Evolutionary conservation across 2,329 filamentous ascomycete genomes (phyloP).

Genomic region (Pestalotiopsis sp.): DNA sequence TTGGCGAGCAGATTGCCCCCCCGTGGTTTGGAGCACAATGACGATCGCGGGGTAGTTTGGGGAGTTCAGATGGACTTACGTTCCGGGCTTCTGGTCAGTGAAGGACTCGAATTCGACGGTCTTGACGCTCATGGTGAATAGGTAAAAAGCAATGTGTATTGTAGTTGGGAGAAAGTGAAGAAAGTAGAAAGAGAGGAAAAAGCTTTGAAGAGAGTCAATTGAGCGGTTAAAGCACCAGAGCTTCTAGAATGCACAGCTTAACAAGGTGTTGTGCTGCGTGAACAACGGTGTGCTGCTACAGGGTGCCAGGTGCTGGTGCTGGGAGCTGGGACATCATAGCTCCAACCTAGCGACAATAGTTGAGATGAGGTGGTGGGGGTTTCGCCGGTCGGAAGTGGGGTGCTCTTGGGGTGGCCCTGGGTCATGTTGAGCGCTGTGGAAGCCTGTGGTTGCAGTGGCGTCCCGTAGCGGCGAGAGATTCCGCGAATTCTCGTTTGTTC

Average conservation of each 20-base stretch:
- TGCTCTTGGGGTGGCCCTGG: not conserved
- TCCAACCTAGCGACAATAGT: slow-evolving; percentile 3
- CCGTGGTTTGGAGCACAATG: slow-evolving; percentile 9
- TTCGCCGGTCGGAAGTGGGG: not conserved
- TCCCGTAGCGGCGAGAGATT: slow-evolving; percentile 9
- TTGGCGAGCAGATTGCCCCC: not conserved
- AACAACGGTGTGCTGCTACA: not conserved
- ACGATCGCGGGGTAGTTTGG: slow-evolving; percentile 35
- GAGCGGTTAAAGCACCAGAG: not conserved
- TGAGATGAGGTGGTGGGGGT: slow-evolving; percentile 7
- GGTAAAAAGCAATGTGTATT: not conserved
- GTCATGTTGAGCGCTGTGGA: not conserved
- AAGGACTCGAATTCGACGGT: slow-evolving; percentile 85
- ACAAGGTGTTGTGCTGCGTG: not conserved
- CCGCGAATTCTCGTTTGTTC: slow-evolving; percentile 5
- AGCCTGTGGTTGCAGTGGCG: not conserved
- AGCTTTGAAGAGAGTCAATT: not conserved
- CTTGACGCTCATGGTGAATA: slow-evolving; percentile 66
- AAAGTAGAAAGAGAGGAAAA: not conserved
- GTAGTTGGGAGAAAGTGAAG: slow-evolving; percentile 3
- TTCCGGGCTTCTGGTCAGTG: slow-evolving; percentile 97
- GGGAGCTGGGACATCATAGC: slow-evolving; percentile 1
- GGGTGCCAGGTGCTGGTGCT: no score
- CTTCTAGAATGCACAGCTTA: not conserved
- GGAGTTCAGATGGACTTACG: slow-evolving; percentile 66